Evolutionary conservation across 108 stramenopile genomes (phyloP).

Genomic region (Craspedostauros australis): DNA sequence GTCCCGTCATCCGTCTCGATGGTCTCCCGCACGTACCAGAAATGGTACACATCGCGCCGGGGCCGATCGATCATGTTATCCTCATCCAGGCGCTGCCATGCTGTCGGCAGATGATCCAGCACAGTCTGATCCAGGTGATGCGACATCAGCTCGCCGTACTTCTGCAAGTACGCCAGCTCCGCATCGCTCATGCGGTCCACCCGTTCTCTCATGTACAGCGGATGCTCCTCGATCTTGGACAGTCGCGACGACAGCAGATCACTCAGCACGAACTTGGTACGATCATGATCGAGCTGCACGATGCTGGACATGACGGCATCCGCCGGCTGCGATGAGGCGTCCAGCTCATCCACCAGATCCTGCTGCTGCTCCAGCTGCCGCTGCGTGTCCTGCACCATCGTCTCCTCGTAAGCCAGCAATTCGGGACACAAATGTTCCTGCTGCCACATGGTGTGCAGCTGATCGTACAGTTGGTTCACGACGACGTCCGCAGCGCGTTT

Average conservation of each 20-base stretch:
- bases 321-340: conserved; percentile 29
- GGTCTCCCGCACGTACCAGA: conserved; percentile 34
- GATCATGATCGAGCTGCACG: conserved; percentile 60
- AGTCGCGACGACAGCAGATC: conserved; percentile 61
- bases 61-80: conserved; percentile 65
- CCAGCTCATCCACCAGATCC: conserved; percentile 46
- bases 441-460: conserved; percentile 51
- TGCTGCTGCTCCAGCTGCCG: conserved; percentile 47
- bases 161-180: conserved; percentile 31
- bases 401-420: conserved; percentile 46
- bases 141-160: conserved; percentile 60
- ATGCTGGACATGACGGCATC: conserved; percentile 52
- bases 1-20: conserved; percentile 29
- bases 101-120: conserved; percentile 55
- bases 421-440: conserved; percentile 67
- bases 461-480: conserved; percentile 46
- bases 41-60: conserved; percentile 57
- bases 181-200: conserved; percentile 60
- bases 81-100: conserved; percentile 66
- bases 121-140: conserved; percentile 55
- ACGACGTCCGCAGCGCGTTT: conserved; percentile 7
- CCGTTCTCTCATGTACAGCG: conserved; percentile 50
- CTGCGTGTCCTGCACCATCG: conserved; percentile 35
- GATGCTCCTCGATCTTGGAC: conserved; percentile 69
- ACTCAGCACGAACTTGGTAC: conserved; percentile 58